Evolutionary conservation across 1,284 basidiomycete species (phyloP).

Genomic region (Sporisorium exsertum): DNA sequence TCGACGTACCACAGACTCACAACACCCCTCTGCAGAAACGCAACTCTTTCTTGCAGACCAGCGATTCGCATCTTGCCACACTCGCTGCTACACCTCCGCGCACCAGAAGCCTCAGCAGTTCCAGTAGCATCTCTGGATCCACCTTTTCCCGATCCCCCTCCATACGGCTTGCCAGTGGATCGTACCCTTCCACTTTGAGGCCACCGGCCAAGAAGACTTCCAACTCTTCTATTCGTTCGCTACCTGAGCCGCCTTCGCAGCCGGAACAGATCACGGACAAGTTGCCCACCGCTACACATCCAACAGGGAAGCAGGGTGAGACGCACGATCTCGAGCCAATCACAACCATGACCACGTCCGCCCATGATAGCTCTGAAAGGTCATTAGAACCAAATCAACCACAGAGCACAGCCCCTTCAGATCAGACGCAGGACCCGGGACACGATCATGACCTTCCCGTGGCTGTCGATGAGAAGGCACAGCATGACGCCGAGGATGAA

Average conservation of each 20-base stretch:
- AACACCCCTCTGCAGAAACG: slow-evolving; percentile 17
- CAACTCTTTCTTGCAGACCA: slow-evolving; percentile 25
- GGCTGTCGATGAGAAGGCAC: not conserved
- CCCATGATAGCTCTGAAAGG: not conserved
- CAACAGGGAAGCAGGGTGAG: not conserved
- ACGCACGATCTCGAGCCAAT: not conserved
- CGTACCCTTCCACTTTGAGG: slow-evolving; percentile 43
- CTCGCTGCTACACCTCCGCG: slow-evolving; percentile 29
- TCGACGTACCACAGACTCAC: not conserved
- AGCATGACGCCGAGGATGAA: slow-evolving; percentile 26
- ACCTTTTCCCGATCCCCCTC: slow-evolving; percentile 40
- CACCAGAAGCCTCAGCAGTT: slow-evolving; percentile 30
- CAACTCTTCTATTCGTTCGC: slow-evolving; percentile 34
- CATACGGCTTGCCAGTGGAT: slow-evolving; percentile 42
- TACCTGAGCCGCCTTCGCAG: slow-evolving; percentile 25
- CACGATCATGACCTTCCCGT: not conserved
- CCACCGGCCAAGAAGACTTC: slow-evolving; percentile 35
- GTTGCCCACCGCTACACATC: not conserved
- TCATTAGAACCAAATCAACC: not conserved
- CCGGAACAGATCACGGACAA: not conserved
- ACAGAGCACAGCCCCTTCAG: not conserved
- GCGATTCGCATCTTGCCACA: slow-evolving; percentile 15
- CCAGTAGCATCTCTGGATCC: slow-evolving; percentile 24
- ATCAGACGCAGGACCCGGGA: not conserved
- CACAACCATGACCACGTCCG: slow-evolving; percentile 12